Base-by-base conservation (phyloP, 1,284 basidiomycete genomes). In the Sanguinoderma infundibulare region DNA sequence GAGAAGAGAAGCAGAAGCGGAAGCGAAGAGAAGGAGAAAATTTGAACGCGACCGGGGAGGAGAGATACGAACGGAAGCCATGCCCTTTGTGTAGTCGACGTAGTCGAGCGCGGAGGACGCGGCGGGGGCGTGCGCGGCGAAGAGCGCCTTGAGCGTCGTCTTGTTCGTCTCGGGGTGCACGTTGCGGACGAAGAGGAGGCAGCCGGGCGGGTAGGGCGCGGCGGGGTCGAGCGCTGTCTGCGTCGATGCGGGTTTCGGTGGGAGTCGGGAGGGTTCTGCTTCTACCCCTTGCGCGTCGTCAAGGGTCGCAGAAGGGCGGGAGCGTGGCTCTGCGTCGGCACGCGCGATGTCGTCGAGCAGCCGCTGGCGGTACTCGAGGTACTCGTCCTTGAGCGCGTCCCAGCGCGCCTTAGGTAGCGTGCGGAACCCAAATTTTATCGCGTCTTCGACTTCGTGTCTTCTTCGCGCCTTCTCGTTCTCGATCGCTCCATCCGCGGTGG, bases 81-180 rank as follows among this genome's bases (percentile, higher is more conserved):
- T 85, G n/a, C 89, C 87, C 71, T 92, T 92, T 66, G 73, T 84
- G 71, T 85, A 92, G 72, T 94, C 91, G 26, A 92, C 82, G 62
- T 93, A 94, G 69, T 92, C 88, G 30, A 93, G 72, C 8, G 59
- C 62, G 6, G 55, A 30, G 3, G 51, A 22, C 6, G 61, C 28
- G 12, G 68, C 65, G 44, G 85, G 80, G 0, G 81, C 78, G n/a
- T 65, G 68, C 15, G 72, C 68, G 4, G 76, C 69, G 64, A 92
- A 87, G 3, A 91, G 72, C 2, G 77, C 73, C 46, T 84, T 86
- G n/a, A 94, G 76, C 0, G 88, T 87, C 1, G 90, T 92, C 72
- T 91, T 92, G 72, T 92, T 93, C 22, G 90, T 90, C 60, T 86
- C 85, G 2, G 83, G 78, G 62, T 92, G 87, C 7, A 94, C 69